Evolutionary conservation across 108 stramenopile genomes (phyloP).

Genomic region (Nitzschia palea): DNA sequence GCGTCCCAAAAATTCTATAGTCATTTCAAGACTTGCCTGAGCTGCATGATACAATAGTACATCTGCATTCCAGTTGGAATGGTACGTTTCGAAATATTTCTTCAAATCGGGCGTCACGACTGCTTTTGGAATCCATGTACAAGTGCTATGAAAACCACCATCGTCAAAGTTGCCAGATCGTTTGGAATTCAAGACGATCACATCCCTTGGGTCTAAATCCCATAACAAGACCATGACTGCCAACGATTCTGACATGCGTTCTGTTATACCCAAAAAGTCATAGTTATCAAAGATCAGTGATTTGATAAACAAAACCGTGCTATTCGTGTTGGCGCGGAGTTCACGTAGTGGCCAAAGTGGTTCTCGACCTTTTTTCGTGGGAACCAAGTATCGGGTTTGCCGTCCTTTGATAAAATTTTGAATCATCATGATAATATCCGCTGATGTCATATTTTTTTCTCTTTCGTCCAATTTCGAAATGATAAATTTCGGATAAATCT

Average conservation of each 20-base stretch:
- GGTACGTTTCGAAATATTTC: slow-evolving; percentile 17
- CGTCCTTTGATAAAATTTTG: slow-evolving; percentile 14
- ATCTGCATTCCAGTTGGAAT: slow-evolving; percentile 29
- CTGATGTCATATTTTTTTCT: neutral
- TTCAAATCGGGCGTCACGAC: slow-evolving; percentile 4
- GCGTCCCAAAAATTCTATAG: slow-evolving; percentile 21
- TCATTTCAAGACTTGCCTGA: slow-evolving; percentile 26
- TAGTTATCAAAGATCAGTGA: slow-evolving; percentile 19
- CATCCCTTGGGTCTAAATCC: slow-evolving; percentile 9
- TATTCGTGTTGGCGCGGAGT: neutral
- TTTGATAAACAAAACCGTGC: neutral
- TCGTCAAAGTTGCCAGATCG: slow-evolving; percentile 26
- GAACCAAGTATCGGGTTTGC: slow-evolving; percentile 11
- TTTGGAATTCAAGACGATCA: slow-evolving; percentile 25
- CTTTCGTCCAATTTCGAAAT: slow-evolving; percentile 26
- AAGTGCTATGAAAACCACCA: slow-evolving; percentile 7
- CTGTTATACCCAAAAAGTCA: slow-evolving; percentile 24
- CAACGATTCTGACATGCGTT: slow-evolving; percentile 30
- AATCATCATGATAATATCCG: slow-evolving; percentile 5
- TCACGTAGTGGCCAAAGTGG: slow-evolving; percentile 17
- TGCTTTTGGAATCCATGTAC: slow-evolving; percentile 21
- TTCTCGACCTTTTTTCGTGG: neutral
- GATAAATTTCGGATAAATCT: slow-evolving; percentile 19
- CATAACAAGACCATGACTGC: slow-evolving; percentile 29
- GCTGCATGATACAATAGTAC: slow-evolving; percentile 28